Percentiles rank a stretch among this genome's conserved stretches.
These are phyloP conservation scores for Kodamaea sp. DNA, from an alignment of 1,139 yeast species.

Conservation along the genomic window DNA sequence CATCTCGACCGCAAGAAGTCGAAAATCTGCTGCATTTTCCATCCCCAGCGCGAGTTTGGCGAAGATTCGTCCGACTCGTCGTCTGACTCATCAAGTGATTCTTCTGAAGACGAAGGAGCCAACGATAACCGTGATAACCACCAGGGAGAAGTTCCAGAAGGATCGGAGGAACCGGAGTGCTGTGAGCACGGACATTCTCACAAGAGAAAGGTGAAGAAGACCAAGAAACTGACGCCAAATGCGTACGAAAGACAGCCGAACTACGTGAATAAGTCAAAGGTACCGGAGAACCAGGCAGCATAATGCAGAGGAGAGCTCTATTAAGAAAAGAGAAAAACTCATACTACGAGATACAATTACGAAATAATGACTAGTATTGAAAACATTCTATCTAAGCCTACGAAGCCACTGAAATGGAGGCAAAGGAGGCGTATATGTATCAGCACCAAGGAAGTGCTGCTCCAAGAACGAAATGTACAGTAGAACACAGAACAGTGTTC, in stretches of 20 bases:
- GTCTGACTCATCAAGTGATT: conserved; percentile 35
- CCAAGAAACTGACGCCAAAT: conserved; percentile 48
- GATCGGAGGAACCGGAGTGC: conserved; percentile 2
- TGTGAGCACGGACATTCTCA: conserved; percentile 10
- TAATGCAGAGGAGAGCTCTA: too few species aligned
- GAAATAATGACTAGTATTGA: too few species aligned
- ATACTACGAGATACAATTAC: too few species aligned
- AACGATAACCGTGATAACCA: conserved; percentile 6
- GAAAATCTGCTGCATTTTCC: conserved; percentile 94
- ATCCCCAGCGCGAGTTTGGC: conserved; percentile 73
- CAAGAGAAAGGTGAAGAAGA: conserved; percentile 8
- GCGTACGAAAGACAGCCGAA: conserved; percentile 77
- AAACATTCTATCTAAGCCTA: too few species aligned
- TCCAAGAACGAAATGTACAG: too few species aligned
- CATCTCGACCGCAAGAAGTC: conserved; percentile 83
- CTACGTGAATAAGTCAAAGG: conserved; percentile 39
- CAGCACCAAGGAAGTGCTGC: too few species aligned
- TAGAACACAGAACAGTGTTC: too few species aligned
- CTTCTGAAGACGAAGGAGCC: conserved; percentile 17
- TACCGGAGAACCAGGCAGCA: too few species aligned
- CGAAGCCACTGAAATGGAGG: too few species aligned
- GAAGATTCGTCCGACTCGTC: conserved; percentile 29
- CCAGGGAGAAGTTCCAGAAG: conserved; percentile 2
- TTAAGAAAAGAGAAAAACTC: too few species aligned
- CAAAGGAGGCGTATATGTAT: too few species aligned